A percentile compares a stretch with the other conserved stretches of the same genome.
Evolutionary conservation across 2,329 filamentous ascomycete species (phyloP).

Genomic region (Ramularia collo-cygni): DNA sequence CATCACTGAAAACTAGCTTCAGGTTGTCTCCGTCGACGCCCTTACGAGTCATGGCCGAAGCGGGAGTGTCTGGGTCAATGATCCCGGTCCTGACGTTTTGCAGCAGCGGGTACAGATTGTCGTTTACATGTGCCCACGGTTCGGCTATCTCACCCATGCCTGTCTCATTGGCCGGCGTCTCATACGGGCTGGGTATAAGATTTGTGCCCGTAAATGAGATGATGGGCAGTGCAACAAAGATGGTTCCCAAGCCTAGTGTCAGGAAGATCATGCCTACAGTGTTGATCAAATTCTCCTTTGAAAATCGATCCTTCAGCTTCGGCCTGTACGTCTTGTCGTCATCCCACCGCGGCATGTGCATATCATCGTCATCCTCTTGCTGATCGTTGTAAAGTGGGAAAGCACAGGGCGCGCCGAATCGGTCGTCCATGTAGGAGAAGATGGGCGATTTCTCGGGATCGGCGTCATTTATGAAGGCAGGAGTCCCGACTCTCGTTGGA

Average conservation of each 20-base stretch:
- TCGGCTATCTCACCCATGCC: conserved; percentile 21
- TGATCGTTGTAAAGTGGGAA: conserved; percentile 45
- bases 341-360: conserved; percentile 48
- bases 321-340: conserved; percentile 41
- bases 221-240: conserved; percentile 48
- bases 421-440: conserved; percentile 42
- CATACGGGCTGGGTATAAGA: conserved; percentile 33
- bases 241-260: conserved; percentile 40
- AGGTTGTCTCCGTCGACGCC: conserved; percentile 42
- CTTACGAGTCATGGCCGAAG: conserved; percentile 38
- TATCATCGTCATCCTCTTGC: conserved; percentile 47
- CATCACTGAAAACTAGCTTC: conserved; percentile 50
- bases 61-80: conserved; percentile 48
- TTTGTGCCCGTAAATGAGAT: conserved; percentile 40
- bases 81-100: conserved; percentile 42
- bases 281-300: conserved; percentile 37
- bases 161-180: conserved; percentile 37
- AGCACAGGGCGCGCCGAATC: conserved; percentile 37
- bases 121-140: conserved; percentile 44
- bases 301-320: conserved; percentile 40
- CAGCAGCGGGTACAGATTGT: conserved; percentile 41
- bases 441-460: conserved; percentile 31
- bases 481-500: conserved; percentile 17
- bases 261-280: conserved; percentile 40
- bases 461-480: conserved; percentile 24